Percentiles rank a stretch among this genome's conserved stretches.
Evolutionary conservation across 257 asterid species (phyloP).

Genomic region (Ocimum tenuiflorum): DNA sequence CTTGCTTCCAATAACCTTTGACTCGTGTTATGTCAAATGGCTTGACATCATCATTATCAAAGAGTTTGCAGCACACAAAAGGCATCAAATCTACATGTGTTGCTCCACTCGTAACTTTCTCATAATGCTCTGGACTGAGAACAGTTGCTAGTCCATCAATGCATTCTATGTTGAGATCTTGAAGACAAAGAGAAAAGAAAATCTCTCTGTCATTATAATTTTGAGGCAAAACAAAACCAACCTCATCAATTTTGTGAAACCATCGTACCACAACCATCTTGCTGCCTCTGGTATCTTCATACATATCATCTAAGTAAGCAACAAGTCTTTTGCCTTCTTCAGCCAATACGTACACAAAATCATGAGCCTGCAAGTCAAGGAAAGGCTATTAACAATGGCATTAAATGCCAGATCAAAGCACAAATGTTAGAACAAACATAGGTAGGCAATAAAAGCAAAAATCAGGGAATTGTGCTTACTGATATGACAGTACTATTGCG

Average conservation of each 20-base stretch:
- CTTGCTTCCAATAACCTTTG: constrained; percentile 76
- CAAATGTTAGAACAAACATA: neutral
- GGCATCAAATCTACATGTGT: constrained; percentile 37
- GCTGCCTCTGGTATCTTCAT: constrained; percentile 73
- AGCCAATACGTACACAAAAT: constrained; percentile 73
- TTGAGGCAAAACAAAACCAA: constrained; percentile 79
- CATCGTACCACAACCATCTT: constrained; percentile 90
- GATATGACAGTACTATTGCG: constrained; percentile 69
- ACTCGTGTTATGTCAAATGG: constrained; percentile 57
- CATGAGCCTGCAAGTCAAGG: constrained; percentile 43
- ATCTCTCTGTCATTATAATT: constrained; percentile 81
- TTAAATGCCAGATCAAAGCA: neutral
- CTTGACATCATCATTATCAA: constrained; percentile 54
- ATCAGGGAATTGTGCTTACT: constrained; percentile 32
- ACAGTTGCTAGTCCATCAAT: constrained; percentile 84
- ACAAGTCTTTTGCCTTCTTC: constrained; percentile 68
- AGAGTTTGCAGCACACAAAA: constrained; percentile 67
- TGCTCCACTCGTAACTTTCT: constrained; percentile 36
- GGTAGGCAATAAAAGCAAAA: neutral
- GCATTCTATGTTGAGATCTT: constrained; percentile 89
- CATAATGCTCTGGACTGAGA: constrained; percentile 81
- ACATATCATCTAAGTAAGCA: constrained; percentile 80
- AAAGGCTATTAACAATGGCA: neutral
- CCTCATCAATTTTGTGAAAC: constrained; percentile 97
- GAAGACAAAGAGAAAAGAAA: constrained; percentile 86